phyloP scores from a whole-genome alignment of 352 stramenopile genomes.

The Bremia lactucae region DNA sequence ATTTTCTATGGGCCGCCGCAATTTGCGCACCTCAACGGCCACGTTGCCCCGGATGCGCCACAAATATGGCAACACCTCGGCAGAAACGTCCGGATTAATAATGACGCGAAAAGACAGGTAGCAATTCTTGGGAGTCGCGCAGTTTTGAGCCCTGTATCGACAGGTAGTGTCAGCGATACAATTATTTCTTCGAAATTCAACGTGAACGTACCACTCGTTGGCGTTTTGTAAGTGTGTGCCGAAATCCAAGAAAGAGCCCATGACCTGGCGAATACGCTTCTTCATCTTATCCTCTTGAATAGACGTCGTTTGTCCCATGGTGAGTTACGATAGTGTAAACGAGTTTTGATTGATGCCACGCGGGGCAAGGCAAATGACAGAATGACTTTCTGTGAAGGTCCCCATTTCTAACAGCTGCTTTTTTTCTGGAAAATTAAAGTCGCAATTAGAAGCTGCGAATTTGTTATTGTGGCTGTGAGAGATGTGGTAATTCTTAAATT shows the following conservation, averaged over 20 bases:
- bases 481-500: no score
- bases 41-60: conserved; percentile 65
- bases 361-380: conserved; percentile 12
- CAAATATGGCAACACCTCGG: conserved; percentile 59
- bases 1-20: conserved; percentile 37
- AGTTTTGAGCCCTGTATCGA: conserved; percentile 45
- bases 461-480: no score
- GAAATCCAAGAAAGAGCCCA: conserved; percentile 66
- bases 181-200: conserved; percentile 4
- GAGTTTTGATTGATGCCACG: neutral
- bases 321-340: conserved; percentile 1
- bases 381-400: conserved; percentile 11
- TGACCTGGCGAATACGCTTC: conserved; percentile 53
- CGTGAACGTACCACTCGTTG: conserved; percentile 57
- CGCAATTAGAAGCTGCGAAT: conserved; percentile 2
- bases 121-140: conserved; percentile 64
- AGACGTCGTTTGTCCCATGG: conserved; percentile 62
- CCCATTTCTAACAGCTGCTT: no score
- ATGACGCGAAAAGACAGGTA: conserved; percentile 65
- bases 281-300: conserved; percentile 65
- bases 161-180: conserved; percentile 1
- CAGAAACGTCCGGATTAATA: conserved; percentile 45
- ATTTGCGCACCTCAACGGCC: conserved; percentile 60
- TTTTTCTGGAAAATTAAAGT: conserved; percentile 6
- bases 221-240: conserved; percentile 56